phyloP scores from a whole-genome alignment of 306 rosid species.

The Medicago arabica region DNA sequence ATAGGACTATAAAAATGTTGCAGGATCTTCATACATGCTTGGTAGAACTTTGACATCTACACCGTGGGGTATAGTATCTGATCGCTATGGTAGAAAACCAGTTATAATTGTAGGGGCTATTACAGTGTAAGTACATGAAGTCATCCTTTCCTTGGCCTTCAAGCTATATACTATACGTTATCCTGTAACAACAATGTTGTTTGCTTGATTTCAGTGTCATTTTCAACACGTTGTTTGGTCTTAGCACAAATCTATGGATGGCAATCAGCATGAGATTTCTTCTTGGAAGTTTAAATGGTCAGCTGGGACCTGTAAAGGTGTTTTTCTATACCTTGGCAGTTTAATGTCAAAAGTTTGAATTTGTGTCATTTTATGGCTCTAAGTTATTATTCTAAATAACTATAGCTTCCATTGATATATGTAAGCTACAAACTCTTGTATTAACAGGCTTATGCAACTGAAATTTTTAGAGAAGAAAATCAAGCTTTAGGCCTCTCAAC shows the following conservation, averaged over 20 bases:
- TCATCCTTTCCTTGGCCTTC: slow-evolving; percentile 13
- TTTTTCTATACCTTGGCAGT: not conserved
- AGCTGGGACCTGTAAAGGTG: slow-evolving; percentile 86
- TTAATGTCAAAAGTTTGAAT: not conserved
- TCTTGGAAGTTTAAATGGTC: slow-evolving; percentile 85
- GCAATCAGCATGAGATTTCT: slow-evolving; percentile 72
- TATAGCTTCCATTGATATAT: not conserved
- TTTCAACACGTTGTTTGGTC: slow-evolving; percentile 85
- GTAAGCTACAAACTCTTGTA: not conserved
- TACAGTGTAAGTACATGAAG: not conserved
- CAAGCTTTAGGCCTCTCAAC: slow-evolving; percentile 81
- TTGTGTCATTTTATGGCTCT: not conserved
- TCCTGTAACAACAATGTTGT: not conserved
- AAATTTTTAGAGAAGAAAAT: slow-evolving; percentile 69
- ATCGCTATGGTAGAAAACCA: no score
- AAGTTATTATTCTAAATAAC: not conserved
- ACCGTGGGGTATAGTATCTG: no score
- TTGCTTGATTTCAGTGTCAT: slow-evolving; percentile 56
- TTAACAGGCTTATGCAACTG: slow-evolving; percentile 77
- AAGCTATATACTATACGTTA: not conserved
- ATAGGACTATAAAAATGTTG: not conserved
- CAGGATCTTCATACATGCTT: no score
- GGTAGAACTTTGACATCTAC: no score
- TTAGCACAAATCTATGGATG: slow-evolving; percentile 88
- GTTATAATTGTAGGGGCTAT: no score